A percentile compares a stretch with the other conserved stretches of the same genome.
These are phyloP conservation scores for Chytridium lagenaria DNA, from an alignment of 371 early-diverging fungal genomes.

Conservation along the genomic window DNA sequence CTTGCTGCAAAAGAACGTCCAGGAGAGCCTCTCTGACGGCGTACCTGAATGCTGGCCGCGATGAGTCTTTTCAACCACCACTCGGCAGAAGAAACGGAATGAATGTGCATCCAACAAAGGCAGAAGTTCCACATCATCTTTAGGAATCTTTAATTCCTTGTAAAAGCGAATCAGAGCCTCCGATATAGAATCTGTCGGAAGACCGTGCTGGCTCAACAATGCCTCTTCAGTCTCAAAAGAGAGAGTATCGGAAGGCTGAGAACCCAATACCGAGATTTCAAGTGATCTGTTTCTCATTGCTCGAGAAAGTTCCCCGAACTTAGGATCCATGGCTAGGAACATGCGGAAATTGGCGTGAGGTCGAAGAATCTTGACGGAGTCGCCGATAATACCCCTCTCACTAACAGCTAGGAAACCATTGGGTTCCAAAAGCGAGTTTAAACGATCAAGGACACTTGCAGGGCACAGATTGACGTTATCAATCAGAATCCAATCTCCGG, in stretches of 20 bases:
- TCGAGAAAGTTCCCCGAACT: constrained; percentile 90
- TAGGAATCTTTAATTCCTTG: neutral
- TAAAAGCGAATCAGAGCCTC: neutral
- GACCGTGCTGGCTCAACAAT: neutral
- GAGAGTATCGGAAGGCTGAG: neutral
- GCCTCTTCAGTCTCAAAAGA: neutral
- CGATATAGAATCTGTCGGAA: neutral
- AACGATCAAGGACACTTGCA: constrained; percentile 93
- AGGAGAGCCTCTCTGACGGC: neutral
- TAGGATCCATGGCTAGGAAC: constrained; percentile 98
- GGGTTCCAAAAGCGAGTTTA: constrained; percentile 93
- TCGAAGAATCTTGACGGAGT: constrained; percentile 77
- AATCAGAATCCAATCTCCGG: constrained; percentile 97
- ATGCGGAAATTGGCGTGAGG: constrained; percentile 97
- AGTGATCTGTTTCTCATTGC: constrained; percentile 98
- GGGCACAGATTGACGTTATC: constrained; percentile 99
- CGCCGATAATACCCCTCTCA: constrained; percentile 85
- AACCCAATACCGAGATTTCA: constrained; percentile 65
- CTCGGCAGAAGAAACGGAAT: neutral
- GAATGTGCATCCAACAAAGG: neutral
- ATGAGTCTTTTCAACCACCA: neutral
- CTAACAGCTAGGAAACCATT: constrained; percentile 87
- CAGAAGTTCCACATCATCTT: neutral
- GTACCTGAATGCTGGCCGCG: neutral
- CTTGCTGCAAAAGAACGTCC: too few species aligned